Conservation (phyloP, 75 land plant genomes). For the Selaginella moellendorffii region DNA sequence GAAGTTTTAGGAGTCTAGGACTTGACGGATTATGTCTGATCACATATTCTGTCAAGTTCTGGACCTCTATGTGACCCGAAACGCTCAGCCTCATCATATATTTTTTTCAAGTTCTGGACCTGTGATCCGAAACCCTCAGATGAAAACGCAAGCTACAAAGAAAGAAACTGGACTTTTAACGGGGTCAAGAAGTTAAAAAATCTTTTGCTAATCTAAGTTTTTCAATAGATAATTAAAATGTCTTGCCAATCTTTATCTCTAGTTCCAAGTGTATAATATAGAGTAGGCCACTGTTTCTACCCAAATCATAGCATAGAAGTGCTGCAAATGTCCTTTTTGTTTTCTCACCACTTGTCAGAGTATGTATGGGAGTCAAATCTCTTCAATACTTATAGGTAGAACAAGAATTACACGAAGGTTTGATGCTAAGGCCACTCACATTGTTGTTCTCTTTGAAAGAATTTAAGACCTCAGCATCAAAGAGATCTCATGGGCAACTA, state of each 20-base stretch:
- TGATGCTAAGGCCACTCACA: constrained; percentile 1
- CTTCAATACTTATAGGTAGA: neutral
- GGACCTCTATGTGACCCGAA: too few relatives aligned
- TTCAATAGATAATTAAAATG: constrained; percentile 1
- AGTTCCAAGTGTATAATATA: neutral
- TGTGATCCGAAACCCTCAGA: neutral
- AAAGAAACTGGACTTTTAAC: neutral
- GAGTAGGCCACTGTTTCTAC: neutral
- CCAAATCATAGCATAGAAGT: constrained; percentile 1
- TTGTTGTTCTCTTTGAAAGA: neutral
- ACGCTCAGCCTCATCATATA: neutral
- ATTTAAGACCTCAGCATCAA: neutral
- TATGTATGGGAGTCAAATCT: neutral
- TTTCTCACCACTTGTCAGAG: constrained; percentile 1
- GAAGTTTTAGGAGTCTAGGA: too few relatives aligned
- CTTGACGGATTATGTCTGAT: too few relatives aligned
- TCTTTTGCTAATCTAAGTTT: constrained; percentile 1
- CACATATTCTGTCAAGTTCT: too few relatives aligned
- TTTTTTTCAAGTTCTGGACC: constrained; percentile 1
- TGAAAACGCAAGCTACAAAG: neutral
- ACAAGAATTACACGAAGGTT: neutral
- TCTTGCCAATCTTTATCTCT: neutral
- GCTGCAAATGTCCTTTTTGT: neutral
- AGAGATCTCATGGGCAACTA: neutral
- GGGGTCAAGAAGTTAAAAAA: neutral